Evolutionary conservation across 768 basidiomycete species (phyloP), one percentile per base, ranked within the genome.

Genomic region (Tylopilus vinaceipallidus): DNA sequence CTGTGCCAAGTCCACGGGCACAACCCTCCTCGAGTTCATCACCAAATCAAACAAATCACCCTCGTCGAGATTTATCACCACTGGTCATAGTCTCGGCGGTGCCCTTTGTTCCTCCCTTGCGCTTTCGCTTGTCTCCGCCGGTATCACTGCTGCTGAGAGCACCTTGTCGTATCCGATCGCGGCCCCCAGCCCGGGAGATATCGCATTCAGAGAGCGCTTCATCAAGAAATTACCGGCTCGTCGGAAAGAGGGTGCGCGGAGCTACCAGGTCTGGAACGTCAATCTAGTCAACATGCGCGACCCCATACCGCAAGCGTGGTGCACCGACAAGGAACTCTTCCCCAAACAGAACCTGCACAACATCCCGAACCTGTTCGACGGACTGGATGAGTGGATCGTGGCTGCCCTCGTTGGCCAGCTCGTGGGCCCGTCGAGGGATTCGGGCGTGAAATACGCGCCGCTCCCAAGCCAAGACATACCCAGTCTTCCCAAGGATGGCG

Each of bases 261-360:
- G 22, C 16, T 53, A 53, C 26, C 36, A 52, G 11, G 50, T 26
- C 26, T 57, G 57, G 55, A 58, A 57, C 29, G 26, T 17, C n/a
- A 57, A 58, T 33, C 34, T 57, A 24, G 42, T 53, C 20, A 58
- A 58, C 19, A 19, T 22, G 4, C 42, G 33, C 6, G 50, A 58
- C n/a, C 40, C 47, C 5, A 45, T 57, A 12, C 55, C 56, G n/a
- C 55, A 58, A 41, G 50, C 55, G 7, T 57, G 57, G 57, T 23
- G 37, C 8, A 23, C 23, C 33, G 14, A 24, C 17, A 9, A n/a
- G 13, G 4, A 6, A 3, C 10, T 11, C 14, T 37, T 32, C 20
- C 50, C 50, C 6, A 16, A 14, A 1, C 54, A 55, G 32, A 45
- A 48, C 27, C 9, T 48, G 24, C 12, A 23, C 12, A 54, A 51